Evolutionary conservation across 2,329 filamentous ascomycete species (phyloP).

Genomic region (Talaromyces sp.): DNA sequence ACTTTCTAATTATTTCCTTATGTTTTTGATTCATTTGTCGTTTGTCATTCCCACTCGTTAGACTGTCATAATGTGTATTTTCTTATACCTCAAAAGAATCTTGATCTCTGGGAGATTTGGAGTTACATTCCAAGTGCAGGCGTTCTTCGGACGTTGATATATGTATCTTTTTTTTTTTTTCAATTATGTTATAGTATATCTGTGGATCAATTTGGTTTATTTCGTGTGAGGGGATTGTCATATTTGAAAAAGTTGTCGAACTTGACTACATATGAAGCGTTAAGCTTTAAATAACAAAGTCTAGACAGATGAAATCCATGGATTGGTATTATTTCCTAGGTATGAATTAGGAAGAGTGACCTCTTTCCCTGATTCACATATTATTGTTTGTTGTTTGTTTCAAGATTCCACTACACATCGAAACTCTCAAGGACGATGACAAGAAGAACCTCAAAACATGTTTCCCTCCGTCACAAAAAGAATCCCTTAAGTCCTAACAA

Average conservation of each 20-base stretch:
- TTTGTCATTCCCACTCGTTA: neutral
- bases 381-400: neutral
- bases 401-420: neutral
- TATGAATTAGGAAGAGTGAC: neutral
- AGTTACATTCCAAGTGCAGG: too few species aligned
- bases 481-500: neutral
- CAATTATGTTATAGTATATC: neutral
- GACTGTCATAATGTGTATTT: neutral
- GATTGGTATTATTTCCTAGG: neutral
- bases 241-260: neutral
- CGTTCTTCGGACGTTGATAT: neutral
- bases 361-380: neutral
- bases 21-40: neutral
- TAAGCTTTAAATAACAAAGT: neutral
- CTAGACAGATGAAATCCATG: neutral
- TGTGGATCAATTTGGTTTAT: too few species aligned
- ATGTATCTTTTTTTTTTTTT: neutral
- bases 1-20: neutral
- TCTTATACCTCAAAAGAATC: neutral
- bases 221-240: neutral
- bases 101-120: too few species aligned
- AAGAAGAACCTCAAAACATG: neutral
- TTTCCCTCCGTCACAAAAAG: neutral
- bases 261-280: neutral
- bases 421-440: too few species aligned